Evolutionary conservation across 2,329 filamentous ascomycete genomes (phyloP).

Genomic region (Stagonosporopsis rhizophila): DNA sequence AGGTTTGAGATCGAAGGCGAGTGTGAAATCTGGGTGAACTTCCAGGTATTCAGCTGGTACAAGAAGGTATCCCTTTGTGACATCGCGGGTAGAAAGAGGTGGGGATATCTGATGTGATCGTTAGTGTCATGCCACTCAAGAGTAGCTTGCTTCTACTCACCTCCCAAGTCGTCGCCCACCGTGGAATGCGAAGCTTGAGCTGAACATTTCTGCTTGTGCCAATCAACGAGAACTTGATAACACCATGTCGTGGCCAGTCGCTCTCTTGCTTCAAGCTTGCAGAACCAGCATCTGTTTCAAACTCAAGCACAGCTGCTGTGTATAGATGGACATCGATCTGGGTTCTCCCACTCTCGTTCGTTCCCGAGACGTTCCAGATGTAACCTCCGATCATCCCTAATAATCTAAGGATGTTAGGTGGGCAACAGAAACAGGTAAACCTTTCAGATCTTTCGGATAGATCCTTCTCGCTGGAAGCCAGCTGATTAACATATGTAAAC

Average conservation of each 20-base stretch:
- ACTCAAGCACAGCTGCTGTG: background rate
- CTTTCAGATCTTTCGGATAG: constrained; percentile 62
- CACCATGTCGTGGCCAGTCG: constrained; percentile 3
- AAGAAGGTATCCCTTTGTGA: background rate
- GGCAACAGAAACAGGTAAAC: constrained; percentile 44
- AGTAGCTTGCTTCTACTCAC: background rate
- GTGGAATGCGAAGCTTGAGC: constrained; percentile 7
- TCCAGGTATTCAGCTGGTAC: background rate
- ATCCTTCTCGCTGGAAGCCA: constrained; percentile 61
- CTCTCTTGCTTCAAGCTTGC: constrained; percentile 1
- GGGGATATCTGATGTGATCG: background rate
- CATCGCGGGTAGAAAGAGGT: background rate
- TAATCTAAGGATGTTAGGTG: constrained; percentile 1
- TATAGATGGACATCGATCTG: constrained; percentile 4
- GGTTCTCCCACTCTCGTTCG: background rate
- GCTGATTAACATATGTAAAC: constrained; percentile 68
- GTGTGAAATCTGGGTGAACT: background rate
- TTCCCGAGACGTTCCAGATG: constrained; percentile 2
- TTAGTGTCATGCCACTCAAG: background rate
- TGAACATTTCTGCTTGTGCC: background rate
- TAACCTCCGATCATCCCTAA: constrained; percentile 9
- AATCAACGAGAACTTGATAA: background rate
- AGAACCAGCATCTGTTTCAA: background rate
- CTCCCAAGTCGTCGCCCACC: constrained; percentile 1
- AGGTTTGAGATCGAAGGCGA: constrained; percentile 2